Percentiles rank a stretch among this genome's conserved stretches.
phyloP scores from a whole-genome alignment of 495 filamentous ascomycete species.

The Podospora appendiculata region DNA sequence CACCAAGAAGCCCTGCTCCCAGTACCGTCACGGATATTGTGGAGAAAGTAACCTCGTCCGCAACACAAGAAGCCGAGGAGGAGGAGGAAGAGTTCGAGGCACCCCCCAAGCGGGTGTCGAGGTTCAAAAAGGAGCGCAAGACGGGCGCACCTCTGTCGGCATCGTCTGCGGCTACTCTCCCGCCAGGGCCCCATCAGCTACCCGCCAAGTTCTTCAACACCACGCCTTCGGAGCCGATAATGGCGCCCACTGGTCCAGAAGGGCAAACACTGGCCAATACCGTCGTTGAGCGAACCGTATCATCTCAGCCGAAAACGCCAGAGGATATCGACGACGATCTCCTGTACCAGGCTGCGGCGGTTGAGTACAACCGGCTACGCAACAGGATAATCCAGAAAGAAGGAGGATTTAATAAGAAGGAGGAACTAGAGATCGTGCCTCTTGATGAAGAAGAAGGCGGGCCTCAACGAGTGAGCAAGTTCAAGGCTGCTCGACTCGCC shows the following conservation, averaged over 20 bases:
- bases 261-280: conserved; percentile 49
- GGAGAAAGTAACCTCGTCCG: conserved; percentile 29
- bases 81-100: conserved; percentile 14
- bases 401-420: conserved; percentile 61
- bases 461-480: conserved; percentile 70
- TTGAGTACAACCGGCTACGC: conserved; percentile 71
- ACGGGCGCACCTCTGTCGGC: conserved; percentile 2
- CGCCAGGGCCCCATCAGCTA: conserved; percentile 25
- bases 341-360: conserved; percentile 66
- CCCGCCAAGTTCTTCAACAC: conserved; percentile 15
- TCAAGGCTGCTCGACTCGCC: conserved; percentile 74
- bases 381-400: conserved; percentile 72
- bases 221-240: conserved; percentile 5
- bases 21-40: conserved; percentile 45
- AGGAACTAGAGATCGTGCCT: conserved; percentile 50
- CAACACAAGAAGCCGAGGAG: conserved; percentile 21
- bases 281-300: conserved; percentile 53
- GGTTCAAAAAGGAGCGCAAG: conserved; percentile 34
- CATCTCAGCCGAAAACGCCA: conserved; percentile 41
- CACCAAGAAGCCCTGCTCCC: conserved; percentile 24
- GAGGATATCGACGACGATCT: conserved; percentile 69
- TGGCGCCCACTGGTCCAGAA: conserved; percentile 43
- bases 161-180: conserved; percentile 4
- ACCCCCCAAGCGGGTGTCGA: conserved; percentile 34
- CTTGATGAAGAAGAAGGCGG: conserved; percentile 62